Conservation (phyloP, 495 filamentous ascomycete genomes). For the Aspergillus bertholletiae region DNA sequence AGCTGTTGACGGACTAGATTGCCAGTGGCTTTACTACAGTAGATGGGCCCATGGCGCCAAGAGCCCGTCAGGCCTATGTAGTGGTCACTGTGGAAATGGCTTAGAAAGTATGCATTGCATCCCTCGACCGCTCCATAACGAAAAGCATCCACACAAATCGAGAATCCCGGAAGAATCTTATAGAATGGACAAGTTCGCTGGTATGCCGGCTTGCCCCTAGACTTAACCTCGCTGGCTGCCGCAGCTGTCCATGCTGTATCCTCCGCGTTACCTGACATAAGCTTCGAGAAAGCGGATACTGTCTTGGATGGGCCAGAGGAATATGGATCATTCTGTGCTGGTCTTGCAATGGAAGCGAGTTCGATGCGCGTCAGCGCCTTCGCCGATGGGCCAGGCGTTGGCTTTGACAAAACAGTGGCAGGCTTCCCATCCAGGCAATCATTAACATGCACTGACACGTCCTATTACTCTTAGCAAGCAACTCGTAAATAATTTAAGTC, state of each 20-base stretch:
- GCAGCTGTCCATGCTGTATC: constrained; percentile 86
- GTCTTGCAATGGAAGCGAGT: constrained; percentile 65
- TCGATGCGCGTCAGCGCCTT: constrained; percentile 53
- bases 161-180: constrained; percentile 91
- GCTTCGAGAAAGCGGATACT: constrained; percentile 77
- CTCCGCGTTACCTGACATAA: constrained; percentile 90
- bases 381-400: constrained; percentile 9
- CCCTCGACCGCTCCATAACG: constrained; percentile 90
- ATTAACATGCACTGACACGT: constrained; percentile 75
- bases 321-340: constrained; percentile 74
- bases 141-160: constrained; percentile 94
- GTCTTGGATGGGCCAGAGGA: constrained; percentile 37
- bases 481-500: not conserved
- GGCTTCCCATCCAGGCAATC: constrained; percentile 83
- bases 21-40: constrained; percentile 87
- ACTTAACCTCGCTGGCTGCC: constrained; percentile 70
- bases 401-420: constrained; percentile 40
- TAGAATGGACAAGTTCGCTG: constrained; percentile 95
- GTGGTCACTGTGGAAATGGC: constrained; percentile 97
- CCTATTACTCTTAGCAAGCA: constrained; percentile 25
- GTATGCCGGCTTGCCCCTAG: constrained; percentile 85
- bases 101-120: constrained; percentile 93
- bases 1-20: constrained; percentile 87
- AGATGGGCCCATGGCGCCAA: constrained; percentile 94
- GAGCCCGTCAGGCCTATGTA: constrained; percentile 85